Percentiles rank a stretch among this genome's conserved stretches.
phyloP scores from a whole-genome alignment of 805 yeast species.

The Clavispora fructus region DNA sequence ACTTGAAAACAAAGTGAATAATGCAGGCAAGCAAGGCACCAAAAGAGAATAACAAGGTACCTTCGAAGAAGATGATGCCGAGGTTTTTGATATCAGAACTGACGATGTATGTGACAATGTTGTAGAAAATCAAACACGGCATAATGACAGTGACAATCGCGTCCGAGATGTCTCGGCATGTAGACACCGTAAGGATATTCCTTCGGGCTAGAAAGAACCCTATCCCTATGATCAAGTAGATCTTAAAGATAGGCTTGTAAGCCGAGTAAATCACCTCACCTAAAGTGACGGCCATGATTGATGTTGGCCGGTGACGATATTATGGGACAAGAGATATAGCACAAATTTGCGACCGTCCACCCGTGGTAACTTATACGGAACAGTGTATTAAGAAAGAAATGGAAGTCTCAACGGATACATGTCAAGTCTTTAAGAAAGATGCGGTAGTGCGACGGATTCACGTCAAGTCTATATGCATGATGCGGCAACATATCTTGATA shows the following conservation, averaged over 20 bases:
- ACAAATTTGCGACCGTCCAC: not conserved
- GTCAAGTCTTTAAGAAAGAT: too few species aligned
- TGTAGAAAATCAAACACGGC: slow-evolving; percentile 73
- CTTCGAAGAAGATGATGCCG: slow-evolving; percentile 53
- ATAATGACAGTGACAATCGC: slow-evolving; percentile 62
- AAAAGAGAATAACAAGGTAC: slow-evolving; percentile 45
- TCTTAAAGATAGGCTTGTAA: slow-evolving; percentile 81
- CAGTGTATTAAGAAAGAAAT: too few species aligned
- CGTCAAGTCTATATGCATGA: too few species aligned
- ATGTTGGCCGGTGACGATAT: not conserved
- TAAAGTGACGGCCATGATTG: slow-evolving; percentile 15
- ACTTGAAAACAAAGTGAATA: slow-evolving; percentile 47
- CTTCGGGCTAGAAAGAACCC: slow-evolving; percentile 63
- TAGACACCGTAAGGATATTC: slow-evolving; percentile 58
- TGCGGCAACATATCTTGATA: too few species aligned
- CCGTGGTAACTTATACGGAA: too few species aligned
- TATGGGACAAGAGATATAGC: not conserved
- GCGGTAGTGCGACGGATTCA: too few species aligned
- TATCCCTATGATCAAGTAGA: slow-evolving; percentile 61
- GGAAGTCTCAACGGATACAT: too few species aligned
- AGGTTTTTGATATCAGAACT: slow-evolving; percentile 64
- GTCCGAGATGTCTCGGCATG: slow-evolving; percentile 65
- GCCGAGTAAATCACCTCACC: slow-evolving; percentile 74
- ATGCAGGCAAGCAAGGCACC: slow-evolving; percentile 45
- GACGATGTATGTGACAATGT: slow-evolving; percentile 61